A percentile compares a stretch with the other conserved stretches of the same genome.
These are phyloP conservation scores for Plectosphaerella sp. DNA, from an alignment of 2,329 filamentous ascomycete genomes.

Conservation along the genomic window DNA sequence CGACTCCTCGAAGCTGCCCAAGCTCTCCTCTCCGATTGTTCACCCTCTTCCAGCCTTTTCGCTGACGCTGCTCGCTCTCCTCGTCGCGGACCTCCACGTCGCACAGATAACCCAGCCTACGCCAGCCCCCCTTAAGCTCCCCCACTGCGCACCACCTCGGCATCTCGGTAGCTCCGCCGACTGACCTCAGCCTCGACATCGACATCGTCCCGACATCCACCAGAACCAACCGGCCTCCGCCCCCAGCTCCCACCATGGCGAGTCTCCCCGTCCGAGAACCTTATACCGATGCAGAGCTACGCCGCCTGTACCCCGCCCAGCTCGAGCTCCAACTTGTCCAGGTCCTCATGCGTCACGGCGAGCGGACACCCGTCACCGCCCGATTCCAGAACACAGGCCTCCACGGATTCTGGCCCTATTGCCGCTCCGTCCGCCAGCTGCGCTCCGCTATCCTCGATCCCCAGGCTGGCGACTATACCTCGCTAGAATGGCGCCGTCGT, in stretches of 20 bases:
- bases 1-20: too few species aligned
- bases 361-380: slow-evolving; percentile 79
- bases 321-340: slow-evolving; percentile 88
- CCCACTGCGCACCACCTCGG: background rate
- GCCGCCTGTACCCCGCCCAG: slow-evolving; percentile 71
- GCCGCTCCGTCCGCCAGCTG: slow-evolving; percentile 69
- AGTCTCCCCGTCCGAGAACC: slow-evolving; percentile 68
- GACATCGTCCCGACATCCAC: background rate
- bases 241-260: slow-evolving; percentile 56
- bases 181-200: background rate
- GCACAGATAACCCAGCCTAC: too few species aligned
- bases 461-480: slow-evolving; percentile 32
- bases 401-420: slow-evolving; percentile 83
- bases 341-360: slow-evolving; percentile 74
- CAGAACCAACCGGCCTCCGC: background rate
- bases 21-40: too few species aligned
- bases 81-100: too few species aligned
- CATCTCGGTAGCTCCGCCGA: background rate
- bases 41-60: too few species aligned
- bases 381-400: slow-evolving; percentile 78
- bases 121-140: too few species aligned
- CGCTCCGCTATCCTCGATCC: slow-evolving; percentile 45
- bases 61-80: too few species aligned
- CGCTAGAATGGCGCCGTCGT: slow-evolving; percentile 61
- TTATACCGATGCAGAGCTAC: slow-evolving; percentile 78